These are phyloP conservation scores for Solanum habrochaites DNA, from an alignment of 257 asterid genomes.

Conservation along the genomic window DNA sequence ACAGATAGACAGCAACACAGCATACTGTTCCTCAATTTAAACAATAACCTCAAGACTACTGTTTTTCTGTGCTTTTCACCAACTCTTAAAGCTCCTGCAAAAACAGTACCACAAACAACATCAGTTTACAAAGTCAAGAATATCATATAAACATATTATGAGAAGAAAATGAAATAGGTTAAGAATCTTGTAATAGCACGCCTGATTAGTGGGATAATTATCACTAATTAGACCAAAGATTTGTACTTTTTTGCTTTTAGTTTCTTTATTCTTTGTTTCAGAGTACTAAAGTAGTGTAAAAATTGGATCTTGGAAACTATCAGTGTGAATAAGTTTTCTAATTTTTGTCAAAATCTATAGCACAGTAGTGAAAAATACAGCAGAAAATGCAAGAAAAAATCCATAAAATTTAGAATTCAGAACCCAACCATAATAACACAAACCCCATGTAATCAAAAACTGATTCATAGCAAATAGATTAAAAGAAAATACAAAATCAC, in stretches of 20 bases:
- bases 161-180: no score
- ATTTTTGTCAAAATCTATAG: background rate
- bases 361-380: background rate
- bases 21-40: slow-evolving; percentile 56
- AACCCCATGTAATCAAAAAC: background rate
- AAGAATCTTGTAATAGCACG: background rate
- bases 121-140: background rate
- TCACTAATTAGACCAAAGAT: background rate
- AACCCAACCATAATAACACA: background rate
- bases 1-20: slow-evolving; percentile 68
- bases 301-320: background rate
- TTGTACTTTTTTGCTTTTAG: background rate
- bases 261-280: background rate
- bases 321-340: background rate
- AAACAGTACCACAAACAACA: background rate
- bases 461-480: background rate
- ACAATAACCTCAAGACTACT: background rate
- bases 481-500: background rate
- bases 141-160: background rate
- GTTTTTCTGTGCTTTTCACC: background rate
- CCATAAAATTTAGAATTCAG: background rate
- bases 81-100: slow-evolving; percentile 20
- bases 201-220: background rate
- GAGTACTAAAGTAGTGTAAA: background rate
- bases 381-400: background rate